Conservation (phyloP, 2,329 filamentous ascomycete species). For the Stachybotrys chlorohalonatus region DNA sequence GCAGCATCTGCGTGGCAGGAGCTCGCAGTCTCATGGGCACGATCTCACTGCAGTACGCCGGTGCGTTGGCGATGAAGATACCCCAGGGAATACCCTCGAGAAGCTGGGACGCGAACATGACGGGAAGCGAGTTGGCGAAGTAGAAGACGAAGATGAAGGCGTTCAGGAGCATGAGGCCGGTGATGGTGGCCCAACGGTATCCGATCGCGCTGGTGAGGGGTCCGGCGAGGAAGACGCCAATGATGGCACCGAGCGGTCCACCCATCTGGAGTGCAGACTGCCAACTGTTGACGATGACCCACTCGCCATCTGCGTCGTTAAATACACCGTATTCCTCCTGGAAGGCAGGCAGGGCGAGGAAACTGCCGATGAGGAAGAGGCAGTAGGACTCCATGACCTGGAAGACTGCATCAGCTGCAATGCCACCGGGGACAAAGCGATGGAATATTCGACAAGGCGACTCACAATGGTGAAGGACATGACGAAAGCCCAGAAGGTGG, state of each 20-base stretch:
- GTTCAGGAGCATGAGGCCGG: constrained; percentile 27
- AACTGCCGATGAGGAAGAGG: constrained; percentile 38
- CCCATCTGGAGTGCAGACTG: constrained; percentile 24
- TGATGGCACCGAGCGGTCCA: constrained; percentile 24
- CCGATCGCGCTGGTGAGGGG: constrained; percentile 25
- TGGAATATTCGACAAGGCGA: background rate
- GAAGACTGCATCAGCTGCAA: background rate
- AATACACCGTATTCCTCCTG: constrained; percentile 25
- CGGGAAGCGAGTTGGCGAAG: constrained; percentile 33
- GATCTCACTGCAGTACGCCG: constrained; percentile 52
- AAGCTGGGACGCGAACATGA: constrained; percentile 42
- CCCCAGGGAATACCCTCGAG: constrained; percentile 54
- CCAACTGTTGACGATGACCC: constrained; percentile 30
- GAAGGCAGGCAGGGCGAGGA: constrained; percentile 32
- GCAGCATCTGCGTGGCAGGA: constrained; percentile 48
- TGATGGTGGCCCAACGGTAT: constrained; percentile 26
- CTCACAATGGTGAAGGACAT: constrained; percentile 42
- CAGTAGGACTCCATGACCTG: constrained; percentile 42
- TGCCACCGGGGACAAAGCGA: background rate
- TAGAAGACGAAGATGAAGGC: constrained; percentile 40
- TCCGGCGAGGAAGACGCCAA: constrained; percentile 27
- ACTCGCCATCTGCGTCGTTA: constrained; percentile 8
- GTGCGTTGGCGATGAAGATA: constrained; percentile 54
- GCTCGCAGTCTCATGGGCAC: constrained; percentile 48
- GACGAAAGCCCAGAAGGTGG: constrained; percentile 35